phyloP scores from a whole-genome alignment of 441 rosid species.

The Adansonia rubrostipa region DNA sequence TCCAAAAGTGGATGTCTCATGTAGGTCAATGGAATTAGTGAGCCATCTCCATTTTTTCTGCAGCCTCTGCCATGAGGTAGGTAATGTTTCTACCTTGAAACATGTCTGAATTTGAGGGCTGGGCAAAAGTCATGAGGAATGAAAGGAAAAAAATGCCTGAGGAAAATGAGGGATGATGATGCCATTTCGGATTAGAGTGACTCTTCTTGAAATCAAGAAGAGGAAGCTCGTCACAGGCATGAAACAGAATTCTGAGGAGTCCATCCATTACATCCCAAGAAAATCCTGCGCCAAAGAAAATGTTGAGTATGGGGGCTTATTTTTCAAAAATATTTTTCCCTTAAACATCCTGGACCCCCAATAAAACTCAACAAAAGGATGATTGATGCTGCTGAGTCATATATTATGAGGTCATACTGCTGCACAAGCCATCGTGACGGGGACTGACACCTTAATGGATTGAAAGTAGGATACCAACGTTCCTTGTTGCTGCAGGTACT shows the following conservation, averaged over 20 bases:
- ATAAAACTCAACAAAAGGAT: conserved; percentile 52
- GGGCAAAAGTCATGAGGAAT: conserved; percentile 72
- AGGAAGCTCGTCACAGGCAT: conserved; percentile 62
- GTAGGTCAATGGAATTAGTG: conserved; percentile 70
- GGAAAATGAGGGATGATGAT: conserved; percentile 66
- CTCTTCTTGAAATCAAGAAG: conserved; percentile 74
- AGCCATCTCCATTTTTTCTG: conserved; percentile 67
- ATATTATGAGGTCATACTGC: conserved; percentile 20
- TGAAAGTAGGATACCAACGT: conserved; percentile 21
- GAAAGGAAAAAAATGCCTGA: conserved; percentile 68
- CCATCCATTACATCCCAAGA: conserved; percentile 71
- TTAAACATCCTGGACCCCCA: conserved; percentile 60
- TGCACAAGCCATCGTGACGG: not conserved
- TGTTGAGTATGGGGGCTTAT: conserved; percentile 79
- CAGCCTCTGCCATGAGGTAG: conserved; percentile 68
- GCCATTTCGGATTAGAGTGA: conserved; percentile 74
- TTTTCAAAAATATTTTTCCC: conserved; percentile 45
- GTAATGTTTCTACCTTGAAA: conserved; percentile 67
- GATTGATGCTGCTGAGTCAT: conserved; percentile 30
- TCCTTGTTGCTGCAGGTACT: conserved; percentile 25
- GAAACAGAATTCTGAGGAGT: conserved; percentile 63
- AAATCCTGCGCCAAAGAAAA: conserved; percentile 98
- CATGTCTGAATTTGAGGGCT: conserved; percentile 73
- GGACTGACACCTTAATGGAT: conserved; percentile 23
- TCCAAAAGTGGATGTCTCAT: conserved; percentile 87